Evolutionary conservation across 2,329 filamentous ascomycete genomes (phyloP).

Genomic region (Colletotrichum sp.): DNA sequence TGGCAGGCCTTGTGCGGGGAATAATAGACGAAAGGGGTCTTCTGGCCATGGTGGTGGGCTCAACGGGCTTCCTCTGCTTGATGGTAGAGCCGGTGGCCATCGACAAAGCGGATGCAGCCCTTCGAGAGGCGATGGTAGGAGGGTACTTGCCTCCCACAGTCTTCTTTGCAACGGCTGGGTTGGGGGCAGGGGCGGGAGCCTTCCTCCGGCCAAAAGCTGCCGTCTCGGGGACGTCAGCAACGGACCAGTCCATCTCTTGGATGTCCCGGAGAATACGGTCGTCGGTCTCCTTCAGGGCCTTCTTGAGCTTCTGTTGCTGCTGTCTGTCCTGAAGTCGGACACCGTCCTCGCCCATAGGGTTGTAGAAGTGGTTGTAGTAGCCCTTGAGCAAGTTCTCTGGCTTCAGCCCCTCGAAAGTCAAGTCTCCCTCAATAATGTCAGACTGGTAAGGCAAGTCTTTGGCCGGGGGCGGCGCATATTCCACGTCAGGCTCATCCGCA

Average conservation of each 20-base stretch:
- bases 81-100: slow-evolving; percentile 33
- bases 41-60: slow-evolving; percentile 21
- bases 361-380: slow-evolving; percentile 66
- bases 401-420: slow-evolving; percentile 64
- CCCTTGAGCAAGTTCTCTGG: slow-evolving; percentile 64
- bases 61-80: slow-evolving; percentile 22
- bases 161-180: slow-evolving; percentile 27
- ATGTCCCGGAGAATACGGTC: slow-evolving; percentile 71
- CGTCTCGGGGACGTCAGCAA: slow-evolving; percentile 59
- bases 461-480: slow-evolving; percentile 84
- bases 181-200: slow-evolving; percentile 25
- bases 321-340: slow-evolving; percentile 67
- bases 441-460: slow-evolving; percentile 72
- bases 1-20: slow-evolving; percentile 34
- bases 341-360: slow-evolving; percentile 71
- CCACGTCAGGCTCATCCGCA: slow-evolving; percentile 74
- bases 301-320: slow-evolving; percentile 58
- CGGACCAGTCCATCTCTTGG: slow-evolving; percentile 66
- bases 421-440: slow-evolving; percentile 64
- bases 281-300: slow-evolving; percentile 62
- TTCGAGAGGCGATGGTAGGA: slow-evolving; percentile 47
- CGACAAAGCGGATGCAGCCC: slow-evolving; percentile 58
- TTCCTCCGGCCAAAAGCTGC: slow-evolving; percentile 37
- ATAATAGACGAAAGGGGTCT: slow-evolving; percentile 36
- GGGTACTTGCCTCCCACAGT: slow-evolving; percentile 16